Evolutionary conservation across 1,284 basidiomycete genomes (phyloP), one percentile per base, ranked within the genome.

Genomic region (Sporisorium sorghi): DNA sequence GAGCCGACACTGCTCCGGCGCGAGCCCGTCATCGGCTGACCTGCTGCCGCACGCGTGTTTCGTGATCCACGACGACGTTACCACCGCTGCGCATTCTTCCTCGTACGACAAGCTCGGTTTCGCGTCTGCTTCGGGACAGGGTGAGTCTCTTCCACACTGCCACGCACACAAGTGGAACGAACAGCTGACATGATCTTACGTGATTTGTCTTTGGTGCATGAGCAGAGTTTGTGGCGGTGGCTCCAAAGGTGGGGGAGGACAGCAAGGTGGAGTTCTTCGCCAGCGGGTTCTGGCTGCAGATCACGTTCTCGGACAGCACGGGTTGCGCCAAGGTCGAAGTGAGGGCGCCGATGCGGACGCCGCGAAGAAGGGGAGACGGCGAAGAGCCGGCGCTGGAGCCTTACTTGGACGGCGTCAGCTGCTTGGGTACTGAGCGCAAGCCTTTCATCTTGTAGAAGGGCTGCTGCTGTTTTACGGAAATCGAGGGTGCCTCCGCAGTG

Each of bases 241-340:
- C 65, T 12, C 65, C 65, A 11, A 48, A 26, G 8, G 15, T n/a
- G 6, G 49, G 19, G 1, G 30, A 53, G 15, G 58, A 56, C n/a
- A 58, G 53, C 50, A 58, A 49, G 24, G 65, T 68, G 12, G 58
- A 68, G 4, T 68, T 68, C 28, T 61, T 37, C 17, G 55, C 58
- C 1, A 53, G 54, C 15, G 65, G 65, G 0, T 68, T 61, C 44
- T 68, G 55, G 54, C 19, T 68, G 9, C 32, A 44, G 11, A 23
- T 68, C 7, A 6, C 1, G 0, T 68, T 68, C 39, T 68, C 65
- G 8, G 28, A 49, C 8, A 35, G 11, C 21, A 53, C 39, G 0
- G 24, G 24, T 6, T 68, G 65, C 15, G 44, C 58, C 37, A 61
- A 42, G 12, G 65, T 62, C 12, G 17, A 12, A 3, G 50, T 68